phyloP scores from a whole-genome alignment of 2,329 filamentous ascomycete genomes.

The Botrytis sinoallii region DNA sequence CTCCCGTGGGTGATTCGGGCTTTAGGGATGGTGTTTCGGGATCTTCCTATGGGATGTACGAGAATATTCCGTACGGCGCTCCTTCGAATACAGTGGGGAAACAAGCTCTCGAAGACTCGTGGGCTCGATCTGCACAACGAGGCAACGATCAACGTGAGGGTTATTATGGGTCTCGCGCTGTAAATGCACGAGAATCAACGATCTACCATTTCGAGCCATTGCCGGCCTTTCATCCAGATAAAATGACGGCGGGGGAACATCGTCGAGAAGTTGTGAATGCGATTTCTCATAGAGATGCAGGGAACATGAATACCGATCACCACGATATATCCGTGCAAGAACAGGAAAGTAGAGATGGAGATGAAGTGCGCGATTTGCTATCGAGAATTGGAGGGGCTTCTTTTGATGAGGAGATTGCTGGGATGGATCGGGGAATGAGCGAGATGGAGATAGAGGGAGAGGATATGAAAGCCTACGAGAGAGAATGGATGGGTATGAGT shows the following conservation, averaged over 20 bases:
- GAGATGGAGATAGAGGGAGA: neutral
- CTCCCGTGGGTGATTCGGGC: neutral
- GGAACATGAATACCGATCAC: neutral
- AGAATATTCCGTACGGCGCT: neutral
- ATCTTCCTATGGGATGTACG: neutral
- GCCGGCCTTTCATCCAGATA: neutral
- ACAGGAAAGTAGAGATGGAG: conserved; percentile 40
- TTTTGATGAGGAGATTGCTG: neutral
- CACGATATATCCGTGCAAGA: conserved; percentile 17
- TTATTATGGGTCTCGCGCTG: neutral
- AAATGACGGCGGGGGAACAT: neutral
- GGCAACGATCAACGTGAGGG: fast-evolving
- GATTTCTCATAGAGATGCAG: no score
- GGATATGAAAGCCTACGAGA: neutral
- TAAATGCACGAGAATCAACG: neutral
- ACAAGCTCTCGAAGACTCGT: neutral
- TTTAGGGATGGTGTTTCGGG: conserved; percentile 11
- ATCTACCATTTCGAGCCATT: neutral
- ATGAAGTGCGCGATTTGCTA: conserved; percentile 43
- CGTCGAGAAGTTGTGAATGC: no score
- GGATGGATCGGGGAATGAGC: neutral
- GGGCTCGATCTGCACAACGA: neutral
- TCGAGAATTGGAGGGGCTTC: neutral
- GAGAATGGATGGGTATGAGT: neutral
- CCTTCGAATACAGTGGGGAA: neutral